Evolutionary conservation across 495 filamentous ascomycete genomes (phyloP).

Genomic region (Trichoderma virens): DNA sequence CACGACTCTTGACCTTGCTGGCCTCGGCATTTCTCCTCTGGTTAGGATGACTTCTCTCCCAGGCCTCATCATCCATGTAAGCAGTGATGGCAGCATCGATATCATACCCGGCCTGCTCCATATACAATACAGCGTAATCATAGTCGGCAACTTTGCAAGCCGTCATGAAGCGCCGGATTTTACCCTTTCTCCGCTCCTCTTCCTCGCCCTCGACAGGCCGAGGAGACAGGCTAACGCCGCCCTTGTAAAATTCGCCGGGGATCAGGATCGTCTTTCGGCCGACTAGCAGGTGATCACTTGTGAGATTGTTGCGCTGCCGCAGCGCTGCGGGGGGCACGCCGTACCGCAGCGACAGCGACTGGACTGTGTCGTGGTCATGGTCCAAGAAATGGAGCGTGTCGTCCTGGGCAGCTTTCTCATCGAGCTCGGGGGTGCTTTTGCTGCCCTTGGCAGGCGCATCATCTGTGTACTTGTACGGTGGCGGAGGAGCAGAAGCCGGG

Average conservation of each 20-base stretch:
- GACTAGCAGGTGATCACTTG: conserved; percentile 54
- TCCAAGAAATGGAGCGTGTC: conserved; percentile 64
- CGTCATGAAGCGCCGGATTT: conserved; percentile 64
- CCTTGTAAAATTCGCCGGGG: conserved; percentile 56
- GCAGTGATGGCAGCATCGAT: conserved; percentile 51
- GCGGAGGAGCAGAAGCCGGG: conserved; percentile 26
- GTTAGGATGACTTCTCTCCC: conserved; percentile 63
- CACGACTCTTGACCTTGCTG: conserved; percentile 22
- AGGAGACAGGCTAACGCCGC: conserved; percentile 54
- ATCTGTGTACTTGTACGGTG: conserved; percentile 28
- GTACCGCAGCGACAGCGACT: conserved; percentile 61
- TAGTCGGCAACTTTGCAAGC: conserved; percentile 65
- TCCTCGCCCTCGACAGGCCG: conserved; percentile 60
- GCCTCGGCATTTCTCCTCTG: conserved; percentile 22
- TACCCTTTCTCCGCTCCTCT: conserved; percentile 55
- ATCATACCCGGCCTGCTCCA: conserved; percentile 58
- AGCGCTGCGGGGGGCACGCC: conserved; percentile 49
- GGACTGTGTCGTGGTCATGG: conserved; percentile 51
- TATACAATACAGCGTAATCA: conserved; percentile 62
- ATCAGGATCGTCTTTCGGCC: conserved; percentile 61
- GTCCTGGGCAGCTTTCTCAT: conserved; percentile 16
- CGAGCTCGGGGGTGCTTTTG: not conserved
- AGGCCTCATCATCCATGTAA: conserved; percentile 59
- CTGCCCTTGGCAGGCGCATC: not conserved
- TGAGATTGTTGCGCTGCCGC: conserved; percentile 53